A percentile compares a stretch with the other conserved stretches of the same genome.
Conservation (phyloP, 768 basidiomycete species). For the Kwoniella sp. region DNA sequence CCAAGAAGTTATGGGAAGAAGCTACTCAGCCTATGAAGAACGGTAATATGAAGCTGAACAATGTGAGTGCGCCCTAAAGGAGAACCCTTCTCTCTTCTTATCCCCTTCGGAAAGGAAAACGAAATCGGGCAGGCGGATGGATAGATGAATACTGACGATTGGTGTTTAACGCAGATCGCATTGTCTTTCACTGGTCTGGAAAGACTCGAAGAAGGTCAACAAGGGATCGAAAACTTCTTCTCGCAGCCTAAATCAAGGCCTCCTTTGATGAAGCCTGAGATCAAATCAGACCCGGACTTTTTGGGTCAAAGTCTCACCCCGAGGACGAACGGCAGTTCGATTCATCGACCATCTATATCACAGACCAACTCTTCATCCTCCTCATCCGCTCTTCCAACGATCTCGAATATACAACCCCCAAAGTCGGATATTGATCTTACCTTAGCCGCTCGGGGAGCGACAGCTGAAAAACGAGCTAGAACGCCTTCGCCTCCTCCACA, state of each 20-base stretch:
- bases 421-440: not conserved
- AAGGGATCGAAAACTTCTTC: constrained; percentile 85
- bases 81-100: too few relatives aligned
- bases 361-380: not conserved
- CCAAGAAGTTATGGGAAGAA: constrained; percentile 82
- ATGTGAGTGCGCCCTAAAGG: constrained; percentile 61
- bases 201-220: constrained; percentile 65
- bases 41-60: constrained; percentile 66
- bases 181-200: constrained; percentile 50
- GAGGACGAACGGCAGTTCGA: not conserved
- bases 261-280: not conserved
- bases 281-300: not conserved
- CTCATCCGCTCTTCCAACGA: constrained; percentile 3
- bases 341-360: not conserved
- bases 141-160: too few relatives aligned
- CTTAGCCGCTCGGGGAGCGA: not conserved
- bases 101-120: too few relatives aligned
- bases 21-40: constrained; percentile 64
- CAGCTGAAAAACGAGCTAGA: not conserved
- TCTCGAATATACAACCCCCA: not conserved
- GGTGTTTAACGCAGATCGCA: too few relatives aligned
- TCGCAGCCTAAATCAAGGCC: constrained; percentile 49
- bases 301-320: too few relatives aligned
- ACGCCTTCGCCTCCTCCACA: constrained; percentile 6
- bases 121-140: too few relatives aligned